Evolutionary conservation across 2,329 filamentous ascomycete genomes (phyloP).

Genomic region (Myriosclerotinia scirpicola): DNA sequence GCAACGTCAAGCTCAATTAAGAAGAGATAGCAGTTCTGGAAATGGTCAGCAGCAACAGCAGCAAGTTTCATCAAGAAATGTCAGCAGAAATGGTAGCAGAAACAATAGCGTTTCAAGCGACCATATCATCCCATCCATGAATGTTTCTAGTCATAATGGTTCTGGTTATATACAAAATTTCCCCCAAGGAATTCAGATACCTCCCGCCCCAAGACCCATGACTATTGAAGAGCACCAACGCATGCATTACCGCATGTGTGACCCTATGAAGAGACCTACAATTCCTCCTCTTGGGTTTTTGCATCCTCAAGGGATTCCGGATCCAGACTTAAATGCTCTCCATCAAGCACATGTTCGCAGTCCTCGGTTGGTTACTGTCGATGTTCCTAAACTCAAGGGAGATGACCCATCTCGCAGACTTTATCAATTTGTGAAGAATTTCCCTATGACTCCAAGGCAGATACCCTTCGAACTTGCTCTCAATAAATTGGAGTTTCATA

Average conservation of each 20-base stretch:
- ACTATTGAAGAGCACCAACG: conserved; percentile 30
- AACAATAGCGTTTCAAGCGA: conserved; percentile 17
- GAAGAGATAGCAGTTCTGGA: conserved; percentile 24
- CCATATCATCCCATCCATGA: not conserved
- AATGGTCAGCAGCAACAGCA: conserved; percentile 22
- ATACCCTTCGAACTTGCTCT: conserved; percentile 36
- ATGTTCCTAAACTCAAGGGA: conserved; percentile 33
- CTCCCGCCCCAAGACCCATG: not conserved
- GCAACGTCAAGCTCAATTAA: conserved; percentile 28
- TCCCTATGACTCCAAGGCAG: conserved; percentile 49
- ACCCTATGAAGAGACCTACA: conserved; percentile 32
- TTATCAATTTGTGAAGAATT: conserved; percentile 59
- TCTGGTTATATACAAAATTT: not conserved
- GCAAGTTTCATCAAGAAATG: conserved; percentile 14
- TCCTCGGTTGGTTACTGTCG: conserved; percentile 45
- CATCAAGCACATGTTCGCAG: conserved; percentile 60
- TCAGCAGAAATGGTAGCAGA: conserved; percentile 21
- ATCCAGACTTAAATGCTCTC: conserved; percentile 50
- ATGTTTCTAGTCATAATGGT: not conserved
- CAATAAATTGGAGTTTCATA: conserved; percentile 43
- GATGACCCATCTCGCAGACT: conserved; percentile 32
- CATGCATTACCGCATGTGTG: conserved; percentile 39
- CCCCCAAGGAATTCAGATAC: not conserved
- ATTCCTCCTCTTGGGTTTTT: conserved; percentile 42
- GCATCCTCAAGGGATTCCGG: conserved; percentile 45